Evolutionary conservation across 2,329 filamentous ascomycete genomes (phyloP).

Genomic region (Chrysoporthe cubensis): DNA sequence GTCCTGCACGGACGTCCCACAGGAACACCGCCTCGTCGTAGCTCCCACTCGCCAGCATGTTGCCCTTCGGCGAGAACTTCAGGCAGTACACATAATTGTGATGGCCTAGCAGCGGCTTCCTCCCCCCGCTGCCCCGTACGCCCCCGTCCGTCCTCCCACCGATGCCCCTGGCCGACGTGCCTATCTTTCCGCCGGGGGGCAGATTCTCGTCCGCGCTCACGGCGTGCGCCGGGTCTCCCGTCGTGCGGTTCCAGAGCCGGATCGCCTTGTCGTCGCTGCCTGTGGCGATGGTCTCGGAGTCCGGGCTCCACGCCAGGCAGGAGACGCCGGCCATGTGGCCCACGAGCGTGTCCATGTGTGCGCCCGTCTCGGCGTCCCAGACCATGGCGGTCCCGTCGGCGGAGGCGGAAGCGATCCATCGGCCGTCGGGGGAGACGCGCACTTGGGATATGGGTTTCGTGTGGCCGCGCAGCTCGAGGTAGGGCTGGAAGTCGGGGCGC

Average conservation of each 20-base stretch:
- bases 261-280: slow-evolving; percentile 97
- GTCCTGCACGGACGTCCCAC: slow-evolving; percentile 90
- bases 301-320: slow-evolving; percentile 91
- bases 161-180: slow-evolving; percentile 22
- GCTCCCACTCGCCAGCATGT: slow-evolving; percentile 91
- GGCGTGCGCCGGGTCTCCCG: slow-evolving; percentile 47
- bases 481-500: slow-evolving; percentile 68
- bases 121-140: slow-evolving; percentile 38
- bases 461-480: slow-evolving; percentile 77
- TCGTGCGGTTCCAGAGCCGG: slow-evolving; percentile 81
- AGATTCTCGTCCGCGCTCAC: slow-evolving; percentile 31
- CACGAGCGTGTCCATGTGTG: slow-evolving; percentile 84
- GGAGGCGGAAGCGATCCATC: slow-evolving; percentile 86
- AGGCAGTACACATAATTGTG: slow-evolving; percentile 96
- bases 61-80: slow-evolving; percentile 96
- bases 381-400: slow-evolving; percentile 91
- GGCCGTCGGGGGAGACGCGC: slow-evolving; percentile 87
- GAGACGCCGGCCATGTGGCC: slow-evolving; percentile 93
- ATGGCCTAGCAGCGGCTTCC: slow-evolving; percentile 74
- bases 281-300: slow-evolving; percentile 83
- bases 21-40: slow-evolving; percentile 97
- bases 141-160: slow-evolving; percentile 25
- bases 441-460: slow-evolving; percentile 79
- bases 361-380: slow-evolving; percentile 80
- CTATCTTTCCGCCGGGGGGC: slow-evolving; percentile 28